phyloP scores from a whole-genome alignment of 2,329 filamentous ascomycete species.

The Aspergillus thermomutatus region DNA sequence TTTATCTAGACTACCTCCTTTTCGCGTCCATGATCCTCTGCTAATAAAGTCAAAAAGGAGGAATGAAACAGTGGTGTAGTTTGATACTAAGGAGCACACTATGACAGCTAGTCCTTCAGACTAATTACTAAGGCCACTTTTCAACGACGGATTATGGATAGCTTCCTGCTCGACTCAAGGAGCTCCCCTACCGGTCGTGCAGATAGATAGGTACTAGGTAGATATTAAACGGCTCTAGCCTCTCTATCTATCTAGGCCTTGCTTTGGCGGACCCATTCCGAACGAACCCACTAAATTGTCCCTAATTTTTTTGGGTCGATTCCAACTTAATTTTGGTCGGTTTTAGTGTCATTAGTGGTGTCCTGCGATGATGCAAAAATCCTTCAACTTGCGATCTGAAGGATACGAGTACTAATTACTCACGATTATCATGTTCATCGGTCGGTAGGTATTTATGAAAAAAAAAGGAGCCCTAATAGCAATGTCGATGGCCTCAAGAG shows the following conservation, averaged over 20 bases:
- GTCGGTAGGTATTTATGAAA: too few relatives aligned
- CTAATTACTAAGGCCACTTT: not conserved
- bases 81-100: not conserved
- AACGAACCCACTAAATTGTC: not conserved
- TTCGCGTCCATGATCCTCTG: not conserved
- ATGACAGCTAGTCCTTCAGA: not conserved
- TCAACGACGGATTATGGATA: not conserved
- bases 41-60: not conserved
- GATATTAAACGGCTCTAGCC: not conserved
- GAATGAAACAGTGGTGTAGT: constrained; percentile 4
- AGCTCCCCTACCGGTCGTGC: constrained; percentile 6
- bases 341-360: not conserved
- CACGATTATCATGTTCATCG: too few relatives aligned
- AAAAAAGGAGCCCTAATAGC: too few relatives aligned
- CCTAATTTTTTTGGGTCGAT: not conserved
- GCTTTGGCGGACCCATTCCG: not conserved
- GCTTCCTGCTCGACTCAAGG: not conserved
- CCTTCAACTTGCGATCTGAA: not conserved
- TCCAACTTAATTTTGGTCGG: not conserved
- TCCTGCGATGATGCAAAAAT: not conserved
- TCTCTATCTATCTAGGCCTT: too few relatives aligned
- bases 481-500: not conserved
- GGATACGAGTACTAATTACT: too few relatives aligned
- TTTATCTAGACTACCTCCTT: not conserved
- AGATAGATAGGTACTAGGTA: not conserved